Evolutionary conservation across 305 asterid genomes (phyloP).

Genomic region (Ilex paraguariensis): DNA sequence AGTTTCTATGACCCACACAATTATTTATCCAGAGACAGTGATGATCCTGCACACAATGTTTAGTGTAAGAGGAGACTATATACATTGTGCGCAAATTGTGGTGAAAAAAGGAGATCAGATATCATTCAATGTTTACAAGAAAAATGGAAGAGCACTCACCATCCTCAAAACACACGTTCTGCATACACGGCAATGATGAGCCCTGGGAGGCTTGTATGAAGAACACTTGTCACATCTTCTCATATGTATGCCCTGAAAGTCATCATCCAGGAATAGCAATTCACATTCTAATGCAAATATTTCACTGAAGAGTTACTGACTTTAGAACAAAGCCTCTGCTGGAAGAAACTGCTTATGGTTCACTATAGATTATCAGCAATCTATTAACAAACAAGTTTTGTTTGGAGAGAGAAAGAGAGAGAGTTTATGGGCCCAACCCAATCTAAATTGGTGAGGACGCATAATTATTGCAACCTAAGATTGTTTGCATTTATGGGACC

Average conservation of each 20-base stretch:
- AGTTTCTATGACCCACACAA: constrained; percentile 87
- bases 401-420: too few species aligned
- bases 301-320: too few species aligned
- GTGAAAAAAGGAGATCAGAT: neutral
- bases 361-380: too few species aligned
- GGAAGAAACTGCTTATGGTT: too few species aligned
- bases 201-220: constrained; percentile 76
- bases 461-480: too few species aligned
- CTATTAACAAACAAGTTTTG: too few species aligned
- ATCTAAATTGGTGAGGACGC: too few species aligned
- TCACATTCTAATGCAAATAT: too few species aligned
- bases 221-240: constrained; percentile 80
- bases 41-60: constrained; percentile 64
- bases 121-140: neutral
- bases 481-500: too few species aligned
- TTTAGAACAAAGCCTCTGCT: too few species aligned
- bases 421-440: too few species aligned
- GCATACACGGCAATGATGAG: constrained; percentile 96
- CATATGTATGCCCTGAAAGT: constrained; percentile 32
- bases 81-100: neutral
- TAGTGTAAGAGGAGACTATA: constrained; percentile 5
- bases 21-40: constrained; percentile 93
- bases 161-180: constrained; percentile 87
- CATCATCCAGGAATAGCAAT: constrained; percentile 14
- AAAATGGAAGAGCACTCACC: constrained; percentile 47